phyloP scores from a whole-genome alignment of 352 stramenopile genomes.

The Globisporangium radiosum region DNA sequence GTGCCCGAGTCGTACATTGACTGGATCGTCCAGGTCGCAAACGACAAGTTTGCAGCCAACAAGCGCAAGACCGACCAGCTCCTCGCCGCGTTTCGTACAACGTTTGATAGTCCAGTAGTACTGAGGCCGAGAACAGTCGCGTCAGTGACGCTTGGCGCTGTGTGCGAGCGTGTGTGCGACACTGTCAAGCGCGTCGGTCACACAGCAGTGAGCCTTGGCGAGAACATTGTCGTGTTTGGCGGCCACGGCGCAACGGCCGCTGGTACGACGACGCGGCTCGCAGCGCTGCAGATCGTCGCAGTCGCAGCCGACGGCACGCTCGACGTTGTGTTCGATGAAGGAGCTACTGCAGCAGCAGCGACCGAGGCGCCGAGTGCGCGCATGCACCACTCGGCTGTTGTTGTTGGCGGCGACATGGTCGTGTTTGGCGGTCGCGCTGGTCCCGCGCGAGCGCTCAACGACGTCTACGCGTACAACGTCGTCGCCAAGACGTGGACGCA shows the following conservation, averaged over 20 bases:
- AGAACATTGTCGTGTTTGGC: slow-evolving; percentile 56
- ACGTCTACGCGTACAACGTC: slow-evolving; percentile 54
- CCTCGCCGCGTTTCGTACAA: slow-evolving; percentile 43
- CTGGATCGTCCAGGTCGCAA: slow-evolving; percentile 76
- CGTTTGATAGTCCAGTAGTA: slow-evolving; percentile 17
- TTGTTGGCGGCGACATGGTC: slow-evolving; percentile 50
- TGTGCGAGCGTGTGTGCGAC: slow-evolving; percentile 12
- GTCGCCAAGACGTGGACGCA: slow-evolving; percentile 36
- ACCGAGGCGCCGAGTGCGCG: slow-evolving; percentile 25
- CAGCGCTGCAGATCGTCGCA: slow-evolving; percentile 36
- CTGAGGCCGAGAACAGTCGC: neutral
- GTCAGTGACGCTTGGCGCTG: slow-evolving; percentile 11
- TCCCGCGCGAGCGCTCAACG: slow-evolving; percentile 58
- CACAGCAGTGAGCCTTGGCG: slow-evolving; percentile 37
- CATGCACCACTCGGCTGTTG: slow-evolving; percentile 72
- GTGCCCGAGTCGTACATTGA: slow-evolving; percentile 61
- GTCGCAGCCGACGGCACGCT: slow-evolving; percentile 19
- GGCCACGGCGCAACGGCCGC: slow-evolving; percentile 51
- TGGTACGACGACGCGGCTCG: slow-evolving; percentile 54
- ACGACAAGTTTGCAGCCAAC: slow-evolving; percentile 82
- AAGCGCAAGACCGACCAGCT: slow-evolving; percentile 66
- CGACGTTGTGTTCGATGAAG: slow-evolving; percentile 20
- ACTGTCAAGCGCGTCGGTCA: slow-evolving; percentile 60
- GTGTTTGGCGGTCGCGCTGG: slow-evolving; percentile 77
- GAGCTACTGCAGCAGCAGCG: no score